phyloP scores from a whole-genome alignment of 148 eudicot genomes.

The Euryodendron excelsum region DNA sequence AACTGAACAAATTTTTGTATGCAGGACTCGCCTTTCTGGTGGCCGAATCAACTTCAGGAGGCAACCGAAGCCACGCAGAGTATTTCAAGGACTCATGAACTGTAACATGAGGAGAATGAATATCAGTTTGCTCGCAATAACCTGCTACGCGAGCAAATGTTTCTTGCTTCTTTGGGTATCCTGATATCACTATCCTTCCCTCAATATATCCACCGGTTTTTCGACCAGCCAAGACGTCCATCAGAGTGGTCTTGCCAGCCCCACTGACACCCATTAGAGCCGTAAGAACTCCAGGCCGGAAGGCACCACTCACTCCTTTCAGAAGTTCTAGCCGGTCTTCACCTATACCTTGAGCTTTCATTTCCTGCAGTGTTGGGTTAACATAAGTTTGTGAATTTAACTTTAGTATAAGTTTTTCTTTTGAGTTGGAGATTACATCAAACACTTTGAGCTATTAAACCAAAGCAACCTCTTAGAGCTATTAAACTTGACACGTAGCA shows the following conservation, averaged over 20 bases:
- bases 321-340: slow-evolving; percentile 40
- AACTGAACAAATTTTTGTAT: not conserved
- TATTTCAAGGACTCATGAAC: slow-evolving; percentile 40
- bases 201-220: slow-evolving; percentile 57
- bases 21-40: slow-evolving; percentile 32
- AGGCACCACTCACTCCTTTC: slow-evolving; percentile 50
- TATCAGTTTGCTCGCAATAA: slow-evolving; percentile 57
- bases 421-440: too few species aligned
- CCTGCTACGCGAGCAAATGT: slow-evolving; percentile 56
- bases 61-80: slow-evolving; percentile 54
- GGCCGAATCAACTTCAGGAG: slow-evolving; percentile 39
- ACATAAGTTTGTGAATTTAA: too few species aligned
- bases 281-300: slow-evolving; percentile 60
- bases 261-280: slow-evolving; percentile 61
- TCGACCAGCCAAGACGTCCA: slow-evolving; percentile 58
- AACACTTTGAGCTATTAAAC: too few species aligned
- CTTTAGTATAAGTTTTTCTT: too few species aligned
- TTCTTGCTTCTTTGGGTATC: slow-evolving; percentile 55
- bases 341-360: slow-evolving; percentile 37
- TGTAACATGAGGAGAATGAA: slow-evolving; percentile 54
- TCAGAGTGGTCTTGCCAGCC: slow-evolving; percentile 59
- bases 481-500: too few species aligned
- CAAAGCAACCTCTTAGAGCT: too few species aligned
- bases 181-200: slow-evolving; percentile 49
- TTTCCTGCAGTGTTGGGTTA: too few species aligned